phyloP scores from a whole-genome alignment of 2,329 filamentous ascomycete genomes.

The Paraphoma chrysanthemicola region DNA sequence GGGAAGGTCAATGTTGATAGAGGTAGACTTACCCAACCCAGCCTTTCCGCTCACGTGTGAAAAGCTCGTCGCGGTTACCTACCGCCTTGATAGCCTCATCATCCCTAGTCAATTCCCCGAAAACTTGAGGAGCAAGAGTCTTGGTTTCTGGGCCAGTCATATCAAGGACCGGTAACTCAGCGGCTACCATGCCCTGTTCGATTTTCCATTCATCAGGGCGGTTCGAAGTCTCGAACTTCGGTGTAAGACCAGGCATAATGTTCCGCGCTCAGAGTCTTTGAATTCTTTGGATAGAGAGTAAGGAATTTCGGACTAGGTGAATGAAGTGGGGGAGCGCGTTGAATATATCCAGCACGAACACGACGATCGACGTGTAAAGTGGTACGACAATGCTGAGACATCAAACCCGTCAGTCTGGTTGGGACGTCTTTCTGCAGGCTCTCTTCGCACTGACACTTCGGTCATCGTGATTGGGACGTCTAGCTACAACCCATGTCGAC shows the following conservation, averaged over 20 bases:
- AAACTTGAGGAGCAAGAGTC: constrained; percentile 9
- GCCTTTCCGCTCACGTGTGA: constrained; percentile 9
- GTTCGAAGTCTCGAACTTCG: constrained; percentile 6
- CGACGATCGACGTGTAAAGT: neutral
- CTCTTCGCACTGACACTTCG: neutral
- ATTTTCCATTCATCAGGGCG: constrained; percentile 17
- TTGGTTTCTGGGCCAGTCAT: constrained; percentile 12
- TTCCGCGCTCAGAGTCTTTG: neutral
- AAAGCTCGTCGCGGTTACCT: constrained; percentile 10
- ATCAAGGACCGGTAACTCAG: constrained; percentile 12
- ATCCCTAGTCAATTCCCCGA: constrained; percentile 10
- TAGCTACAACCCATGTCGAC: neutral
- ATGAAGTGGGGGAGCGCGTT: neutral
- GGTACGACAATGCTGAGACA: neutral
- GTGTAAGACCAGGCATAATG: neutral
- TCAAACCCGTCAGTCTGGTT: neutral
- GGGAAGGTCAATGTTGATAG: constrained; percentile 35
- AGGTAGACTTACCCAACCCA: constrained; percentile 8
- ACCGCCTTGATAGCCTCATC: constrained; percentile 13
- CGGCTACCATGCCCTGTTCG: constrained; percentile 11
- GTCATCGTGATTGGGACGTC: neutral
- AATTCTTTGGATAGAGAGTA: neutral
- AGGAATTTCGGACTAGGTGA: neutral
- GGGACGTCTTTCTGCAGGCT: neutral
- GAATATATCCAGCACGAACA: neutral